phyloP scores from a whole-genome alignment of 176 grass and related monocot genomes.

The Bonia amplexicaulis region DNA sequence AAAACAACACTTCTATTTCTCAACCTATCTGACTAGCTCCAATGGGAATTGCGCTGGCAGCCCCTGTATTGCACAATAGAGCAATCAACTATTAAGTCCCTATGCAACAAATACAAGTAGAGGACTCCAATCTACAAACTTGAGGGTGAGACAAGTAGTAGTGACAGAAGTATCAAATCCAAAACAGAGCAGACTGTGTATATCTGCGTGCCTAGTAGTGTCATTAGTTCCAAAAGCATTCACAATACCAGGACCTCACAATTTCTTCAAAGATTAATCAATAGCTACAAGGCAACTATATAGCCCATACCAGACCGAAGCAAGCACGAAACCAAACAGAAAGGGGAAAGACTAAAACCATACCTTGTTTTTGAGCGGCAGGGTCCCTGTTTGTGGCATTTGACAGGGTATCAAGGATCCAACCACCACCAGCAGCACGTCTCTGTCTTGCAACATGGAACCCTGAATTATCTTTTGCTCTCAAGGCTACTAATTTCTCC shows the following conservation, averaged over 20 bases:
- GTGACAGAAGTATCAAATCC: neutral
- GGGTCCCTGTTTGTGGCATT: conserved; percentile 89
- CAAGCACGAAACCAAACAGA: neutral
- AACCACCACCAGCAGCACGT: conserved; percentile 65
- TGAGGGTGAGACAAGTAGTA: neutral
- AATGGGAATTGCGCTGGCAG: neutral
- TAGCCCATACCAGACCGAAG: neutral
- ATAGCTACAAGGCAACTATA: neutral
- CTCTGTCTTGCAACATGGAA: conserved; percentile 75
- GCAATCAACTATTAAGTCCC: neutral
- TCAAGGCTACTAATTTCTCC: conserved; percentile 64
- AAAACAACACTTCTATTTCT: neutral
- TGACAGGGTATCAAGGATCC: conserved; percentile 82
- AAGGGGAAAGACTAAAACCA: neutral
- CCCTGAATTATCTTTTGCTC: conserved; percentile 59
- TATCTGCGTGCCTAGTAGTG: neutral
- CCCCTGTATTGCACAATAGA: neutral
- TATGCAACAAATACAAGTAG: neutral
- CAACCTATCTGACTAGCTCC: neutral
- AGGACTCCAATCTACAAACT: neutral
- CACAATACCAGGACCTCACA: neutral
- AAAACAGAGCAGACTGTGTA: neutral
- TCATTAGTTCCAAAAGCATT: neutral
- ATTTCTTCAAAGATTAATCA: conserved; percentile 5
- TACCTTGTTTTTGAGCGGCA: conserved; percentile 85